These are phyloP conservation scores for Phytopythium boreale DNA, from an alignment of 352 stramenopile species.

Conservation along the genomic window DNA sequence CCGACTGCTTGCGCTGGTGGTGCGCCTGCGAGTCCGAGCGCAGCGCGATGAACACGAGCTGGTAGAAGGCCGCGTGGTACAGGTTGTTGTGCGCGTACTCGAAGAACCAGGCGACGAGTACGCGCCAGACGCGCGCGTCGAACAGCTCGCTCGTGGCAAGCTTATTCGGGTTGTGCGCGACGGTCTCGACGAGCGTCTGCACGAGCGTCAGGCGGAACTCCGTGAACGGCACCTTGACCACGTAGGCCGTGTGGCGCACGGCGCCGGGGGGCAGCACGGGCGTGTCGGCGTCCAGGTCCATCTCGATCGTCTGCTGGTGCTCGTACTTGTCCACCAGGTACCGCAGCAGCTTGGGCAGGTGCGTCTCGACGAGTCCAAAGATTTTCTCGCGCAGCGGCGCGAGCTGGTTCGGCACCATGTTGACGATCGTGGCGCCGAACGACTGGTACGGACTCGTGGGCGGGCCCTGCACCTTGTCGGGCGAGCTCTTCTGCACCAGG, in stretches of 20 bases:
- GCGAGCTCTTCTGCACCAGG: conserved; percentile 68
- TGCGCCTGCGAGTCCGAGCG: conserved; percentile 76
- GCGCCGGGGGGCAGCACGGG: conserved; percentile 52
- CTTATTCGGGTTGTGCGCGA: conserved; percentile 70
- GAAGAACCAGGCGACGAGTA: conserved; percentile 88
- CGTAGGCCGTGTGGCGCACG: conserved; percentile 84
- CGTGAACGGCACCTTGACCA: conserved; percentile 88
- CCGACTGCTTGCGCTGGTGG: conserved; percentile 2
- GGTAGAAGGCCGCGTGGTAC: conserved; percentile 89
- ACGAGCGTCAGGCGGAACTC: conserved; percentile 86
- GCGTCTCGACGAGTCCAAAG: conserved; percentile 59
- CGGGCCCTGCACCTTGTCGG: conserved; percentile 74
- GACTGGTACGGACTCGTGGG: conserved; percentile 84
- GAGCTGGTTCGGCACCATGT: conserved; percentile 82
- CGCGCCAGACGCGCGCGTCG: conserved; percentile 82
- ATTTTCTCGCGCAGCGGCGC: conserved; percentile 63
- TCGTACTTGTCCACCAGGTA: conserved; percentile 79
- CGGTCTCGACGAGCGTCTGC: conserved; percentile 81
- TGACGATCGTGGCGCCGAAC: conserved; percentile 82
- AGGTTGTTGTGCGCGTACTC: conserved; percentile 92
- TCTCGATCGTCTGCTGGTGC: conserved; percentile 77
- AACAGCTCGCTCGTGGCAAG: conserved; percentile 58
- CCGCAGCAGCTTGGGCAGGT: conserved; percentile 63
- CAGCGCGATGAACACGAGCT: conserved; percentile 86
- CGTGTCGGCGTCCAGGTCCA: conserved; percentile 52